Base-by-base conservation (phyloP, 2,329 filamentous ascomycete genomes). In the Reticulascus tulasneorum region DNA sequence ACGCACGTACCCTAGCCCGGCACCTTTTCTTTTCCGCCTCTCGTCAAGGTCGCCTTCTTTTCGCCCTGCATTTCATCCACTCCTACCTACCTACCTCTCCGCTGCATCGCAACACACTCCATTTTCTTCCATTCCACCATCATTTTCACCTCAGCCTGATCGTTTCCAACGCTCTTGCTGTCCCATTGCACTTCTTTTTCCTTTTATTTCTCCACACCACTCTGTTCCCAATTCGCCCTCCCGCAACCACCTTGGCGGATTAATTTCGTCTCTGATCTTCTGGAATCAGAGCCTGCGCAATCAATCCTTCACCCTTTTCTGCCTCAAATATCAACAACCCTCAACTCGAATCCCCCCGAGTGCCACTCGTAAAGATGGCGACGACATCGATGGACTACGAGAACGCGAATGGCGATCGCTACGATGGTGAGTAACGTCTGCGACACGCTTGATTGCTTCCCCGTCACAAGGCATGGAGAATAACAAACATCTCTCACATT, bases 301-400 rank as follows among this genome's bases (percentile, higher is more conserved):
- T 26, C 40, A 23, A 37, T 42, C 32, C 32, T 20, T 40, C 37
- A 26, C 33, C 27, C 22, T 30, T 32, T 31, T 23, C 13, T 21
- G 26, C 17, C 9, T 26, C 17, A 17, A 33, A 17, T 17, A 31
- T 10, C 31, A 35, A 40, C 23, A 16, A 12, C 22, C 17, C 31
- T n/a, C 16, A 35, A 21, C 19, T 12, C 22, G 19, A 9, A 8
- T 25, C 11, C 16, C 21, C 10, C 33, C 21, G 21, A n/a, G 22
- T n/a, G n/a, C 18, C 21, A 18, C 23, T 35, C 40, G 41, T 50
- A 44, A 49, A 58, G 48, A 80, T 80, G 76, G 76, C 76, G 38
- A 79, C 77, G 46, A 78, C 75, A 26, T 74, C 77, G 48, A 84
- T 84, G 79, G 79, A 84, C 56, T 84, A 84, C 60, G 79, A 84